phyloP scores from a whole-genome alignment of 2,329 filamentous ascomycete genomes.

The Xenoacremonium recifei region DNA sequence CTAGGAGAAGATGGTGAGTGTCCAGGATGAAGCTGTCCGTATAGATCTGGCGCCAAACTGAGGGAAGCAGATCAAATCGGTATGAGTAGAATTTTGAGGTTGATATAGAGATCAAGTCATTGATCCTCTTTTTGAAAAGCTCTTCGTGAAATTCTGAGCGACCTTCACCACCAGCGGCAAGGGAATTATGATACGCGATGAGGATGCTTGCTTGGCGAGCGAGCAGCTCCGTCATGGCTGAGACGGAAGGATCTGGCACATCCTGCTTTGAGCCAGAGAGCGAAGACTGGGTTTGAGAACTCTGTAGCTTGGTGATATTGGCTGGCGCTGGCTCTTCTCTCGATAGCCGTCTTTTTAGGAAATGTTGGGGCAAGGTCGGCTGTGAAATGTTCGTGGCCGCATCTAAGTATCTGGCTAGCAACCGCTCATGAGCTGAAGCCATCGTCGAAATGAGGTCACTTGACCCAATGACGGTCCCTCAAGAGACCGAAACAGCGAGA shows the following conservation, averaged over 20 bases:
- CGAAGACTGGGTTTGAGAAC: too few relatives aligned
- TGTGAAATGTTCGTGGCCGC: conserved; percentile 17
- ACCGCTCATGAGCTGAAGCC: conserved; percentile 14
- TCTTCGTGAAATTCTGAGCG: conserved; percentile 7
- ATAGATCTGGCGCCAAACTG: conserved; percentile 69
- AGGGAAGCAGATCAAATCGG: conserved; percentile 63
- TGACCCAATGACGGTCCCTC: too few relatives aligned
- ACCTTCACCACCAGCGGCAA: neutral
- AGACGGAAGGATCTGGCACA: conserved; percentile 8
- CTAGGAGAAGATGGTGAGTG: conserved; percentile 42
- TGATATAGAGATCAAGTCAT: conserved; percentile 57
- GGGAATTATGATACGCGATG: conserved; percentile 19
- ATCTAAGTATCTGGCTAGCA: conserved; percentile 25
- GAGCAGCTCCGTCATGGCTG: conserved; percentile 27
- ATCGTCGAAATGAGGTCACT: too few relatives aligned
- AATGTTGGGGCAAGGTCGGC: neutral
- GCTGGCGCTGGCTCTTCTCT: neutral
- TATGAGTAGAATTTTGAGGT: conserved; percentile 69
- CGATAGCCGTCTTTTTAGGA: too few relatives aligned
- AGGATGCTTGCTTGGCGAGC: conserved; percentile 26
- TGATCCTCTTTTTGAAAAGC: conserved; percentile 42
- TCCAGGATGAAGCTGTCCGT: conserved; percentile 68
- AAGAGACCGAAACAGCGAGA: too few relatives aligned
- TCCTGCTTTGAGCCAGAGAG: neutral
- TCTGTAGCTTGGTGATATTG: neutral